Evolutionary conservation across 1,284 basidiomycete genomes (phyloP).

Genomic region (Cryptococcus depauperatus): DNA sequence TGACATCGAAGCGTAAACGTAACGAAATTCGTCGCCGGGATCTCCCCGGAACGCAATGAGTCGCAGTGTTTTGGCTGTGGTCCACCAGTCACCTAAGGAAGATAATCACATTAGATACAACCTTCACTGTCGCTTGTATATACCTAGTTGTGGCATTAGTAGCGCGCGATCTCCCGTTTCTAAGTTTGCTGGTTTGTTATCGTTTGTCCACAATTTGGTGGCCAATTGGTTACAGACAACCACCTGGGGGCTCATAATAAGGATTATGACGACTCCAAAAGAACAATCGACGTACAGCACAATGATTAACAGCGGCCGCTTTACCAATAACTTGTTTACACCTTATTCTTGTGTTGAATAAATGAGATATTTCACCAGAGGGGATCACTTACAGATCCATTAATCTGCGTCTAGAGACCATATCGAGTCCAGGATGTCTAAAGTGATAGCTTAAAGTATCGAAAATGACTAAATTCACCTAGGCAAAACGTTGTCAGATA

Average conservation of each 20-base stretch:
- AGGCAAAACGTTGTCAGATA: too few species aligned
- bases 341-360: constrained; percentile 15
- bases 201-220: constrained; percentile 40
- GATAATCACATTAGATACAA: not conserved
- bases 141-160: constrained; percentile 44
- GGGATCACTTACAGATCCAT: constrained; percentile 35
- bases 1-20: constrained; percentile 30
- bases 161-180: constrained; percentile 42
- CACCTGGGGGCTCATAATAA: constrained; percentile 18
- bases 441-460: constrained; percentile 44
- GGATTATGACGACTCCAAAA: not conserved
- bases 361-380: not conserved
- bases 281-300: constrained; percentile 38
- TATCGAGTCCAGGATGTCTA: constrained; percentile 38
- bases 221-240: constrained; percentile 42
- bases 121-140: not conserved
- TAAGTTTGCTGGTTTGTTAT: constrained; percentile 41
- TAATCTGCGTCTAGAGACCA: constrained; percentile 22
- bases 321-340: constrained; percentile 37
- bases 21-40: constrained; percentile 32
- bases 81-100: constrained; percentile 37
- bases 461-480: constrained; percentile 42
- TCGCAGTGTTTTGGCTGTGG: constrained; percentile 34
- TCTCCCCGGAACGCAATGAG: constrained; percentile 37
- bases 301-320: constrained; percentile 31